Evolutionary conservation across 2,329 filamentous ascomycete genomes (phyloP).

Genomic region (Fusarium nygamai): DNA sequence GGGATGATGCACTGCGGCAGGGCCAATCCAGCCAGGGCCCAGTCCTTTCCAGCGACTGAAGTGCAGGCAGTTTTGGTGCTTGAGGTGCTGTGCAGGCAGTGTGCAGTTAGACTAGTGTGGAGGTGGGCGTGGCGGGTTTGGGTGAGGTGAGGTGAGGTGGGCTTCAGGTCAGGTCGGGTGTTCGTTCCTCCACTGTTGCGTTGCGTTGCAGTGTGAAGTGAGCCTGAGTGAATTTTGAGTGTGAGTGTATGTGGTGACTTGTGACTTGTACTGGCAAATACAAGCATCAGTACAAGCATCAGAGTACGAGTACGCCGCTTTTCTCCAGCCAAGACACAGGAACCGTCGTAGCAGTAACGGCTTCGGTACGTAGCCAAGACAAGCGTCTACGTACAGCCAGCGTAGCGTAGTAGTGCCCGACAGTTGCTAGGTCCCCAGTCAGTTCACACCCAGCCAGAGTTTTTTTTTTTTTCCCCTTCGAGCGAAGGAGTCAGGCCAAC

Average conservation of each 20-base stretch:
- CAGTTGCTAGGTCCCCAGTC: conserved; percentile 23
- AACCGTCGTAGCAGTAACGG: conserved; percentile 25
- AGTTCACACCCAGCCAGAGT: conserved; percentile 11
- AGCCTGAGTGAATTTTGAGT: conserved; percentile 4
- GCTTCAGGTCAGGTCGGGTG: conserved; percentile 24
- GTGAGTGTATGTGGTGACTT: background rate
- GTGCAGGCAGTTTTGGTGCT: background rate
- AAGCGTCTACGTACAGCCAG: conserved; percentile 7
- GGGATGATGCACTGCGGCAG: conserved; percentile 36
- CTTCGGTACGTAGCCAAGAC: conserved; percentile 24
- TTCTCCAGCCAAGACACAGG: background rate
- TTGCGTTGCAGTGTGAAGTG: conserved; percentile 2
- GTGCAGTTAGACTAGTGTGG: conserved; percentile 31
- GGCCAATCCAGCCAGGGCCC: background rate
- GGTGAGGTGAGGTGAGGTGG: background rate
- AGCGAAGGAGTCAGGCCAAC: conserved; percentile 5
- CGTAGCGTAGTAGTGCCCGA: conserved; percentile 30
- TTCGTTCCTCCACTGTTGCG: conserved; percentile 32
- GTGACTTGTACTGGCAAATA: background rate
- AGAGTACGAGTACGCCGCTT: conserved; percentile 28
- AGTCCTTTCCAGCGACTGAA: background rate
- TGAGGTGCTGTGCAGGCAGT: conserved; percentile 11
- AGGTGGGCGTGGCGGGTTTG: conserved; percentile 41
- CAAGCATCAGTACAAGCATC: conserved; percentile 7
- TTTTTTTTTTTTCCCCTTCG: background rate